These are phyloP conservation scores for Candida xiaguanensis DNA, from an alignment of 805 yeast species.

Conservation along the genomic window DNA sequence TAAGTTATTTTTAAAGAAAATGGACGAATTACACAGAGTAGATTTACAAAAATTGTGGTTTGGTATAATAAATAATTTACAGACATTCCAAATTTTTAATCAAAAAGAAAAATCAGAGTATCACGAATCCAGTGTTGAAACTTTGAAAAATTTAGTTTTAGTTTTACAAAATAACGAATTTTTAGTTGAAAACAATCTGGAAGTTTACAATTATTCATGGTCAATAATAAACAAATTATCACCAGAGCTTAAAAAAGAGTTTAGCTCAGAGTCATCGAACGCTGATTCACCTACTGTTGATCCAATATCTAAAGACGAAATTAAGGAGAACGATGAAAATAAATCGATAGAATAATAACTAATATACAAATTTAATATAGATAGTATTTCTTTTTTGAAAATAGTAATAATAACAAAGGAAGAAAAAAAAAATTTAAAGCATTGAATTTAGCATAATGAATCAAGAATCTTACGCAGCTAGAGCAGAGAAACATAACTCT, in stretches of 20 bases:
- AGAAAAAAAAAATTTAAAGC: constrained; percentile 1
- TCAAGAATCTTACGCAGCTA: constrained; percentile 49
- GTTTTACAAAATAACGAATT: constrained; percentile 29
- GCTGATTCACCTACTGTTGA: background rate
- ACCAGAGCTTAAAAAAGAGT: constrained; percentile 24
- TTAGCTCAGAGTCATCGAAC: constrained; percentile 2
- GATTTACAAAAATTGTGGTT: constrained; percentile 31
- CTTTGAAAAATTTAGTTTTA: constrained; percentile 40
- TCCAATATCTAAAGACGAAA: background rate
- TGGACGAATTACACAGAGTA: constrained; percentile 20
- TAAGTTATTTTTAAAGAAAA: constrained; percentile 43
- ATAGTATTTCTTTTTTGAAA: background rate
- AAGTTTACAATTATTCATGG: constrained; percentile 34
- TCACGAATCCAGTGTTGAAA: constrained; percentile 33
- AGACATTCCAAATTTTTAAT: constrained; percentile 20
- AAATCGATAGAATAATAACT: no score
- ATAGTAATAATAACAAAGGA: background rate
- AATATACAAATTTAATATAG: background rate
- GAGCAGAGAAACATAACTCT: constrained; percentile 71
- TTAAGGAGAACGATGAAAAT: no score
- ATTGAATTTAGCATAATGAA: constrained; percentile 16
- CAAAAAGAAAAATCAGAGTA: constrained; percentile 14
- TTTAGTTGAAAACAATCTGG: constrained; percentile 17
- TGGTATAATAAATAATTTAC: constrained; percentile 30
- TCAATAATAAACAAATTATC: constrained; percentile 23